Percentiles rank a stretch among this genome's conserved stretches.
Conservation (phyloP, 345 rosid species). For the Salix exigua region DNA sequence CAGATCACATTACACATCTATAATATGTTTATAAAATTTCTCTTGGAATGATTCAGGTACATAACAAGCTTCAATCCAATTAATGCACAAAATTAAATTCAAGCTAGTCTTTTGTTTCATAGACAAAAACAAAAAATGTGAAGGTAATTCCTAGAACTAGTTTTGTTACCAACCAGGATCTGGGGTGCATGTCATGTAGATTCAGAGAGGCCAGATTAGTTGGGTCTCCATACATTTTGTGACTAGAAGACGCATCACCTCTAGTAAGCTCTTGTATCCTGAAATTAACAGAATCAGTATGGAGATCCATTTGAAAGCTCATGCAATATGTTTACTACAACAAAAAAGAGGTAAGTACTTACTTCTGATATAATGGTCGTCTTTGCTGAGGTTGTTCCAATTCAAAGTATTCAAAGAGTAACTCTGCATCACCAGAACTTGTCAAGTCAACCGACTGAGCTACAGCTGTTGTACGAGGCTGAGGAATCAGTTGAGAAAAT, state of each 20-base stretch:
- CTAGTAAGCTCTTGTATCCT: conserved; percentile 50
- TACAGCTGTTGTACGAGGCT: conserved; percentile 11
- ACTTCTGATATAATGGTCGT: conserved; percentile 52
- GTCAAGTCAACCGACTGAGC: conserved; percentile 17
- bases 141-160: not conserved
- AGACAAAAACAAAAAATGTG: not conserved
- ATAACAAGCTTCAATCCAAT: not conserved
- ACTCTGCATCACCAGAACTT: conserved; percentile 28
- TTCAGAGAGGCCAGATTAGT: conserved; percentile 29
- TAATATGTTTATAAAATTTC: not conserved
- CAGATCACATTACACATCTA: not conserved
- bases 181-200: conserved; percentile 45
- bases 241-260: conserved; percentile 22
- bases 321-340: not conserved
- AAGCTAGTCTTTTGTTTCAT: not conserved
- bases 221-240: conserved; percentile 46
- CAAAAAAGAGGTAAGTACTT: conserved; percentile 11
- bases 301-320: not conserved
- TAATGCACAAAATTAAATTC: not conserved
- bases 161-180: conserved; percentile 46
- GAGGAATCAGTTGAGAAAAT: conserved; percentile 35
- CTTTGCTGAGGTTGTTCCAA: conserved; percentile 51
- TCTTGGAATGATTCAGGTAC: not conserved
- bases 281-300: conserved; percentile 9
- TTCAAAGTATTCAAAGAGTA: conserved; percentile 57